phyloP scores from a whole-genome alignment of 192 early-diverging fungal genomes.

The Irineochytrium annulatum region DNA sequence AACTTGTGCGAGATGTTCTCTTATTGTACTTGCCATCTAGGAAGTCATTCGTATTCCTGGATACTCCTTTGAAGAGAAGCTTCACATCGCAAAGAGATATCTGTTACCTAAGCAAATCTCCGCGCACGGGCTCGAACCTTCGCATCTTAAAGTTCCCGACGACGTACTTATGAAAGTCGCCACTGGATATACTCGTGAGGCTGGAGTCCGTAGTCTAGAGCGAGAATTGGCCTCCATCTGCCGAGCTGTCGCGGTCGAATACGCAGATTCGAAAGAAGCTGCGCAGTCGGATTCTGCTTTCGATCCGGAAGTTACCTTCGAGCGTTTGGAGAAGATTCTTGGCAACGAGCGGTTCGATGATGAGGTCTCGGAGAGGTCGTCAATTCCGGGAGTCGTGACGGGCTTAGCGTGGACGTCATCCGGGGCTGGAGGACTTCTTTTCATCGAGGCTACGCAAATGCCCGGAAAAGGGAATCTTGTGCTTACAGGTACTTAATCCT shows the following conservation, averaged over 20 bases:
- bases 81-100: conserved; percentile 67
- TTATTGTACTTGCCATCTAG: conserved; percentile 10
- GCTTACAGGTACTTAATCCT: too few species aligned
- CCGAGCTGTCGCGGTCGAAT: conserved; percentile 65
- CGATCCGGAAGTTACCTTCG: conserved; percentile 37
- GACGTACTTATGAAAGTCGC: conserved; percentile 56
- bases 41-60: conserved; percentile 71
- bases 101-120: conserved; percentile 73
- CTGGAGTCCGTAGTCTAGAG: conserved; percentile 73
- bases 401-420: conserved; percentile 75
- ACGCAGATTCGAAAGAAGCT: conserved; percentile 55
- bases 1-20: conserved; percentile 10
- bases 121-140: conserved; percentile 54
- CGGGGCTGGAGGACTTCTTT: conserved; percentile 70
- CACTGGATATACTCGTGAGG: conserved; percentile 73
- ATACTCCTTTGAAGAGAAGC: conserved; percentile 81
- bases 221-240: conserved; percentile 67
- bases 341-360: conserved; percentile 62
- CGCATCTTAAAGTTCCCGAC: conserved; percentile 43
- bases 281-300: conserved; percentile 27
- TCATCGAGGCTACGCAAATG: conserved; percentile 76
- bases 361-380: conserved; percentile 62
- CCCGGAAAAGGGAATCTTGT: conserved; percentile 58
- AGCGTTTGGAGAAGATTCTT: conserved; percentile 59
- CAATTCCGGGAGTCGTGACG: conserved; percentile 72